A percentile compares a stretch with the other conserved stretches of the same genome.
phyloP scores from a whole-genome alignment of 2,329 filamentous ascomycete genomes.

The Ascochyta koolunga region DNA sequence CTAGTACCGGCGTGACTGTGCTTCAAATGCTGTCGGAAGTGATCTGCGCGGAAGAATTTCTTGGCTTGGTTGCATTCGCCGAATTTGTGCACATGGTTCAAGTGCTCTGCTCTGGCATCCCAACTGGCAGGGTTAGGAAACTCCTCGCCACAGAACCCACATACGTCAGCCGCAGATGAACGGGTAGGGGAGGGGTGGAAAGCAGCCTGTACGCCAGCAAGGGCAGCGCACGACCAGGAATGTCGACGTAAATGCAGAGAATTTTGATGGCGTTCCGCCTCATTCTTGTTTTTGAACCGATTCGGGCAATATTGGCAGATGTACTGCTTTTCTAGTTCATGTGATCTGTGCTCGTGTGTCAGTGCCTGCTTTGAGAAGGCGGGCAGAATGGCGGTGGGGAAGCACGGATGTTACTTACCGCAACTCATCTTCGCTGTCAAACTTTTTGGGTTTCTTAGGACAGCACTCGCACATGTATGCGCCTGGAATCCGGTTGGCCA shows the following conservation, averaged over 20 bases:
- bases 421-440: conserved; percentile 82
- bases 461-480: conserved; percentile 88
- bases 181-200: conserved; percentile 80
- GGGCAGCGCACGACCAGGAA: conserved; percentile 94
- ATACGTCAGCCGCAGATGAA: conserved; percentile 72
- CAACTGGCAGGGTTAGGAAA: conserved; percentile 88
- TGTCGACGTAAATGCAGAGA: conserved; percentile 90
- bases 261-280: conserved; percentile 94
- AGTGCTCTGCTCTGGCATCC: conserved; percentile 83
- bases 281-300: conserved; percentile 98
- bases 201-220: conserved; percentile 74
- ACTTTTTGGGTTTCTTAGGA: conserved; percentile 96
- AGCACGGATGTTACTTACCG: conserved; percentile 64
- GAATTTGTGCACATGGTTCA: conserved; percentile 94
- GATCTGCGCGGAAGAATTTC: conserved; percentile 96
- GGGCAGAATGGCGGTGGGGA: conserved; percentile 32
- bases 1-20: conserved; percentile 95
- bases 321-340: conserved; percentile 96
- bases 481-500: conserved; percentile 60
- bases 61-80: conserved; percentile 97
- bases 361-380: conserved; percentile 25
- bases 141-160: conserved; percentile 94
- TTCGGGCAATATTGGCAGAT: conserved; percentile 91
- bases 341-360: conserved; percentile 63
- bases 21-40: conserved; percentile 97